A percentile compares a stretch with the other conserved stretches of the same genome.
Conservation (phyloP, 331 rosid genomes). For the Malus hybrid region DNA sequence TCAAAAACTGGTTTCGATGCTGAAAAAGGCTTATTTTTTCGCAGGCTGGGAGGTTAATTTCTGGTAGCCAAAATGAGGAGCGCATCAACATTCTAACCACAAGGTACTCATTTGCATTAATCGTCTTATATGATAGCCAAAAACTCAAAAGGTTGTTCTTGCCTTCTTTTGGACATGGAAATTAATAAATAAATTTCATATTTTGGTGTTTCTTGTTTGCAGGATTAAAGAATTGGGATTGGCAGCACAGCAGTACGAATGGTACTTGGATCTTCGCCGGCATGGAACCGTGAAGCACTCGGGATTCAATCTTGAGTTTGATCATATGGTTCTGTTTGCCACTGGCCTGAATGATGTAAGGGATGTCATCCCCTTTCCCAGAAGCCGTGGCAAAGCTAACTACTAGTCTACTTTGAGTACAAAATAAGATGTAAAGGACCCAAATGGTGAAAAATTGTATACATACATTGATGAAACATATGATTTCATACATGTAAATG, state of each 20-base stretch:
- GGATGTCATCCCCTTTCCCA: constrained; percentile 88
- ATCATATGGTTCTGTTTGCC: constrained; percentile 52
- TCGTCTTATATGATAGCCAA: neutral
- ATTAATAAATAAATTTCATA: neutral
- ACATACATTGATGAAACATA: neutral
- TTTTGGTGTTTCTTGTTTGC: constrained; percentile 20
- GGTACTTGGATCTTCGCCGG: constrained; percentile 83
- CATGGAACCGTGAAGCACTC: constrained; percentile 79
- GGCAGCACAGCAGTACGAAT: constrained; percentile 70
- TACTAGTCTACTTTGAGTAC: constrained; percentile 24
- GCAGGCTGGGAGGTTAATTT: constrained; percentile 72
- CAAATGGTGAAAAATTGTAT: neutral
- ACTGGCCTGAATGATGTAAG: constrained; percentile 75
- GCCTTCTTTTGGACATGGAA: constrained; percentile 5
- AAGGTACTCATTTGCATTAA: constrained; percentile 35
- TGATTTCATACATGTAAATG: neutral
- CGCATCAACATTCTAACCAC: constrained; percentile 39
- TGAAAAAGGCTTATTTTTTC: constrained; percentile 1
- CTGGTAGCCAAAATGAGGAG: constrained; percentile 94
- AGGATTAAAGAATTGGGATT: constrained; percentile 58
- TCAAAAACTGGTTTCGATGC: neutral
- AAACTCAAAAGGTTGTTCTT: neutral
- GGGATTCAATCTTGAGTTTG: constrained; percentile 74
- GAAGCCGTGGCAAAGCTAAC: constrained; percentile 47
- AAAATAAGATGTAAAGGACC: neutral